phyloP scores from a whole-genome alignment of 1,284 basidiomycete species.

The Trametes polyzona region DNA sequence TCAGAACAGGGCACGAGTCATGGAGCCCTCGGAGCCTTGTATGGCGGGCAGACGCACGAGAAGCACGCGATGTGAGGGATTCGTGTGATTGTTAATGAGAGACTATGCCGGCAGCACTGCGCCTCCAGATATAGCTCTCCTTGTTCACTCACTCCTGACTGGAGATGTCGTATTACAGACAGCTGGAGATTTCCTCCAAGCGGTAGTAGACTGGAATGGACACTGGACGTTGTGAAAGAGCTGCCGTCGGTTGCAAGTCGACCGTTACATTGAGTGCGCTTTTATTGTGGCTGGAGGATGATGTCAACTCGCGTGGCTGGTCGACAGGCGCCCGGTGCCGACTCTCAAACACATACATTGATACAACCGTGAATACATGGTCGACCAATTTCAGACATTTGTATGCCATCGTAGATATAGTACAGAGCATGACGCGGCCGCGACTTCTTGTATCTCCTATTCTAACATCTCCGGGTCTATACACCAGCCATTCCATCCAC shows the following conservation, averaged over 20 bases:
- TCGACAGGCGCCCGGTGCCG: neutral
- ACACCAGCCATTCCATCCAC: neutral
- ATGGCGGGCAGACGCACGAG: slow-evolving; percentile 13
- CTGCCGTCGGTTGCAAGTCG: too few species aligned
- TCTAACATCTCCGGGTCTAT: neutral
- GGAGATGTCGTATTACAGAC: too few species aligned
- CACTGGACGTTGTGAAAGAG: too few species aligned
- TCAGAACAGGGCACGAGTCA: slow-evolving; percentile 10
- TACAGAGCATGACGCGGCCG: neutral
- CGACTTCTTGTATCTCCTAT: neutral
- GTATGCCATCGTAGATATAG: too few species aligned
- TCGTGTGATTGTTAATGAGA: neutral
- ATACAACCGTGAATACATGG: too few species aligned
- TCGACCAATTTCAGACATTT: too few species aligned
- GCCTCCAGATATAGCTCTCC: neutral
- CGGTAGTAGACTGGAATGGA: too few species aligned
- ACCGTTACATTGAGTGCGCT: too few species aligned
- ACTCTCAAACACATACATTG: neutral
- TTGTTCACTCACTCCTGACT: neutral
- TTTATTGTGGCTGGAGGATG: neutral
- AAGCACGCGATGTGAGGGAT: slow-evolving; percentile 10
- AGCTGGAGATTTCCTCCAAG: neutral
- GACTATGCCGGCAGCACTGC: neutral
- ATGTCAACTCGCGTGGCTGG: slow-evolving; percentile 6
- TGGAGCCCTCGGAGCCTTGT: slow-evolving; percentile 3